These are phyloP conservation scores for Pseudocercospora vitis DNA, from an alignment of 2,329 filamentous ascomycete genomes.

Conservation along the genomic window DNA sequence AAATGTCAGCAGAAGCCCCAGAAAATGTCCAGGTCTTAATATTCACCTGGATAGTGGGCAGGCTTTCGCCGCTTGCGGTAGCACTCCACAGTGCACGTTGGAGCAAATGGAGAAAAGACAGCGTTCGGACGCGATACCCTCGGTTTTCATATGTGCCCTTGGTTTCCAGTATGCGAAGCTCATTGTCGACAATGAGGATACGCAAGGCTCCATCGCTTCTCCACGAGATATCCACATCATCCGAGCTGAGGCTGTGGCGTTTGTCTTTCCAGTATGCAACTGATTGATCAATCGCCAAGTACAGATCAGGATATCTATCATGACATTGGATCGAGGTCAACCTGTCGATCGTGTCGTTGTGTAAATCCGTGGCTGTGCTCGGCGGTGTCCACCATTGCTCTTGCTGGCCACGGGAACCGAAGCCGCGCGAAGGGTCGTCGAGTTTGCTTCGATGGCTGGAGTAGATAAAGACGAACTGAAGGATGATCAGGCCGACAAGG, in stretches of 20 bases:
- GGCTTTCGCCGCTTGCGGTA: slow-evolving; percentile 35
- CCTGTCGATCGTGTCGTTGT: not conserved
- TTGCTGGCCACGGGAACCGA: not conserved
- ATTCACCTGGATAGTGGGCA: no score
- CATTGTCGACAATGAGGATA: slow-evolving; percentile 31
- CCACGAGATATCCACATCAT: slow-evolving; percentile 19
- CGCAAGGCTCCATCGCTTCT: slow-evolving; percentile 22
- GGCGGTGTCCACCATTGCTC: no score
- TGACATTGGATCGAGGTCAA: slow-evolving; percentile 26
- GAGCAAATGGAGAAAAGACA: slow-evolving; percentile 40
- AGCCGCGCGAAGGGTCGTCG: not conserved
- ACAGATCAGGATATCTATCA: slow-evolving; percentile 32
- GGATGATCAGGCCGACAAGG: not conserved
- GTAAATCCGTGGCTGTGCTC: not conserved
- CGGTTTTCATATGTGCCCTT: slow-evolving; percentile 26
- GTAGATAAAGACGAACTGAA: not conserved
- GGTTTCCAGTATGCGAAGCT: slow-evolving; percentile 28
- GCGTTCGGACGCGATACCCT: slow-evolving; percentile 20
- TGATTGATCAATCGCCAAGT: slow-evolving; percentile 33
- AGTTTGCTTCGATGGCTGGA: not conserved
- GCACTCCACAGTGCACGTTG: slow-evolving; percentile 46
- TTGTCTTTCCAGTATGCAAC: slow-evolving; percentile 24
- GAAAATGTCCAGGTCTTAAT: no score
- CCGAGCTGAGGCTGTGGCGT: slow-evolving; percentile 20
- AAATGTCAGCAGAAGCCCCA: no score